phyloP scores from a whole-genome alignment of 352 stramenopile species.

The Paralagenidium karlingii region DNA sequence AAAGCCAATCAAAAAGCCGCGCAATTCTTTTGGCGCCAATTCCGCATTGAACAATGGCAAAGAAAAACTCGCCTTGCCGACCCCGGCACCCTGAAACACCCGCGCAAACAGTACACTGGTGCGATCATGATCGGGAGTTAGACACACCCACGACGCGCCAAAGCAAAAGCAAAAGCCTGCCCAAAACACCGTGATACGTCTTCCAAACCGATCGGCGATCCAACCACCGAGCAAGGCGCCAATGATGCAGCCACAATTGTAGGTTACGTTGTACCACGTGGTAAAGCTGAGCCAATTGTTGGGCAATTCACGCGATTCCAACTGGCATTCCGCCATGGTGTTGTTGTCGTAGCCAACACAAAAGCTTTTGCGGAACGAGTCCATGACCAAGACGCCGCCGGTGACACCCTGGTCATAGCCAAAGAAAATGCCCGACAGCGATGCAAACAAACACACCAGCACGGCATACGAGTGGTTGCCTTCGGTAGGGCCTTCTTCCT shows the following conservation, averaged over 20 bases:
- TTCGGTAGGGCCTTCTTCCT: slow-evolving; percentile 9
- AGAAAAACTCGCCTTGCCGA: slow-evolving; percentile 19
- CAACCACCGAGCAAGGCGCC: slow-evolving; percentile 12
- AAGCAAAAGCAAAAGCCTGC: slow-evolving; percentile 15
- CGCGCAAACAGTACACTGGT: slow-evolving; percentile 6
- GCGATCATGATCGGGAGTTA: slow-evolving; percentile 15
- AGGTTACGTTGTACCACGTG: slow-evolving; percentile 15
- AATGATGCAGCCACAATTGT: slow-evolving; percentile 20
- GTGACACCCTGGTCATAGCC: slow-evolving; percentile 24
- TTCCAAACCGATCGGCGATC: slow-evolving; percentile 15
- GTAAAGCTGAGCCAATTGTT: slow-evolving; percentile 18
- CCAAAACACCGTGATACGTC: slow-evolving; percentile 13
- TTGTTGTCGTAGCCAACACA: slow-evolving; percentile 25
- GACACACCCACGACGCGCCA: slow-evolving; percentile 19
- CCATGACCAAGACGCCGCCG: slow-evolving; percentile 19
- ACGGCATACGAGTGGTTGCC: slow-evolving; percentile 19
- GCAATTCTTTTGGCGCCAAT: slow-evolving; percentile 23
- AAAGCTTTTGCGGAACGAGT: slow-evolving; percentile 29
- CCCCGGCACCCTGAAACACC: slow-evolving; percentile 16
- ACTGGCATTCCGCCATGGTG: slow-evolving; percentile 11
- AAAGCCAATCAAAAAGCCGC: slow-evolving; percentile 13
- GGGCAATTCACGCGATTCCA: slow-evolving; percentile 9
- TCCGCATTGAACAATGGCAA: slow-evolving; percentile 20
- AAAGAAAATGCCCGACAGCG: slow-evolving; percentile 21
- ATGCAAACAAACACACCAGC: slow-evolving; percentile 20